Percentiles rank a stretch among this genome's conserved stretches.
Evolutionary conservation across 139 green algal species (phyloP).

Genomic region (Dunaliella sp.): DNA sequence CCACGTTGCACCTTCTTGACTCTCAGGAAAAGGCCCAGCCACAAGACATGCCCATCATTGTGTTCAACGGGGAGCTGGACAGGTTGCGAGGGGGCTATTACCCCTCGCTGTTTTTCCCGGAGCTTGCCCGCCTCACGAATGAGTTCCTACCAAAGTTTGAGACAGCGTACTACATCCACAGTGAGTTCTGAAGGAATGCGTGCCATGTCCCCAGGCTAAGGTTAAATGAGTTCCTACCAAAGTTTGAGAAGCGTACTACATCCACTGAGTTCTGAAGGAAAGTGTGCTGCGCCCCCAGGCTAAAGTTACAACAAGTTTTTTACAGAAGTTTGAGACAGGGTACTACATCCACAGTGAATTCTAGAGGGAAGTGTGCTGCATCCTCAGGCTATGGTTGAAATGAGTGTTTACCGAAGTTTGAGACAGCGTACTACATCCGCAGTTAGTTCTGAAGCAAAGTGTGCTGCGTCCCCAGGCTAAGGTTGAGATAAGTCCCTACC

Average conservation of each 20-base stretch:
- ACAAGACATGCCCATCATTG: conserved; percentile 59
- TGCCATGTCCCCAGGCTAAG: no score
- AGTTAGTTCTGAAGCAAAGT: conserved; percentile 22
- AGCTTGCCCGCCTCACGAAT: conserved; percentile 65
- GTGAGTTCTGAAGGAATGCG: not conserved
- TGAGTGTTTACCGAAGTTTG: conserved; percentile 63
- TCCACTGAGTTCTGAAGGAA: not conserved
- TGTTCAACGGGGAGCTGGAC: conserved; percentile 91
- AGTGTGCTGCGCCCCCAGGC: no score
- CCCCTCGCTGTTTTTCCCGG: conserved; percentile 76
- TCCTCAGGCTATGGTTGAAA: no score
- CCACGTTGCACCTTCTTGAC: not conserved
- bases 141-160: conserved; percentile 65
- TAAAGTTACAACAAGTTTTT: no score
- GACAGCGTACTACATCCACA: conserved; percentile 82
- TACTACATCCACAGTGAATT: not conserved
- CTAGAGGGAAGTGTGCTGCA: no score
- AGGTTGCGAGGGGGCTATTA: conserved; percentile 76
- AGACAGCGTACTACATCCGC: conserved; percentile 79
- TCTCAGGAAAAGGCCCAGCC: conserved; percentile 23
- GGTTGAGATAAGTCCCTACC: no score
- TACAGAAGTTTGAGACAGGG: not conserved
- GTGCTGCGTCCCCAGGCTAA: no score
- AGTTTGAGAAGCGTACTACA: not conserved
- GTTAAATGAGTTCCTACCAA: no score